phyloP scores from a whole-genome alignment of 2,329 filamentous ascomycete species.

The Fusarium succisae region DNA sequence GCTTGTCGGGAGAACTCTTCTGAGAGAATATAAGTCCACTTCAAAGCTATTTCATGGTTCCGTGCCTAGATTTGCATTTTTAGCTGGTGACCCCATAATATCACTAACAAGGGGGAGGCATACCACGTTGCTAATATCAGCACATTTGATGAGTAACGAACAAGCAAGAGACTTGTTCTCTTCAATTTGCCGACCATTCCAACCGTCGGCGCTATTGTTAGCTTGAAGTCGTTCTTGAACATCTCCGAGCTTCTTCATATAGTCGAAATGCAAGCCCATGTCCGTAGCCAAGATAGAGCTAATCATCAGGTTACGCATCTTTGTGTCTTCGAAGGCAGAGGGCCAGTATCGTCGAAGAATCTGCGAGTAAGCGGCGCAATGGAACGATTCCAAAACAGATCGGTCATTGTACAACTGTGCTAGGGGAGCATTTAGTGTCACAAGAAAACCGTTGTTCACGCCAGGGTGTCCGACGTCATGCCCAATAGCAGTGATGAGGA shows the following conservation, averaged over 20 bases:
- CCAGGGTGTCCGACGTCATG: slow-evolving; percentile 98
- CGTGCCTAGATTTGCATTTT: slow-evolving; percentile 70
- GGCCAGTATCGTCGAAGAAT: slow-evolving; percentile 95
- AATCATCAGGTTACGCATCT: slow-evolving; percentile 91
- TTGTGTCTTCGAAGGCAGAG: slow-evolving; percentile 77
- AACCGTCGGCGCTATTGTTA: slow-evolving; percentile 73
- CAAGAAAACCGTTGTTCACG: slow-evolving; percentile 96
- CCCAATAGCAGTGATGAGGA: slow-evolving; percentile 95
- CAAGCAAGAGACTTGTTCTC: slow-evolving; percentile 85
- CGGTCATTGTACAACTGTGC: slow-evolving; percentile 97
- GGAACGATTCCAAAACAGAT: slow-evolving; percentile 95
- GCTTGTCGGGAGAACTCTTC: slow-evolving; percentile 95
- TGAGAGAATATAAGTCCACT: slow-evolving; percentile 94
- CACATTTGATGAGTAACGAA: slow-evolving; percentile 94
- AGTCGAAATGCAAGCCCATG: slow-evolving; percentile 97
- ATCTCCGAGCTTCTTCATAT: slow-evolving; percentile 88
- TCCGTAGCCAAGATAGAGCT: slow-evolving; percentile 97
- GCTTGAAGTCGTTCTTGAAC: slow-evolving; percentile 80
- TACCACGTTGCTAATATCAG: slow-evolving; percentile 98
- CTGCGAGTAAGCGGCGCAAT: slow-evolving; percentile 96
- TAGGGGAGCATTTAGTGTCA: slow-evolving; percentile 89
- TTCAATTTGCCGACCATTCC: slow-evolving; percentile 79
- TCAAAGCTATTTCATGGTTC: slow-evolving; percentile 80
- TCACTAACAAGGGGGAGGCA: slow-evolving; percentile 50
- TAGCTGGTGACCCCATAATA: slow-evolving; percentile 6